Percentiles rank a stretch among this genome's conserved stretches.
Conservation (phyloP, 148 eudicot species). For the Vaccinium darrowii region DNA sequence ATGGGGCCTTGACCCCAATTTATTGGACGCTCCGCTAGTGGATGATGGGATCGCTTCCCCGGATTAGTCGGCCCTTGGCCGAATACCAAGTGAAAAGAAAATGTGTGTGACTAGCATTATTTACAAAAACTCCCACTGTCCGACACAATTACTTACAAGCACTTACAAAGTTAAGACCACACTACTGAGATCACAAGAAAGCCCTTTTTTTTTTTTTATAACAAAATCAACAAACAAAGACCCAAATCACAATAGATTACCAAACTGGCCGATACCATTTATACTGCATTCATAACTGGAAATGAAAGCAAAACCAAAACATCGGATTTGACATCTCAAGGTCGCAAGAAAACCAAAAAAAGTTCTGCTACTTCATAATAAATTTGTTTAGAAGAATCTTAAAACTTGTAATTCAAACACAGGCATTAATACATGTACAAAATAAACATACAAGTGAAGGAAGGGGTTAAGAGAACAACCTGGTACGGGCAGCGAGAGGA, state of each 20-base stretch:
- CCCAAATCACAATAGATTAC: background rate
- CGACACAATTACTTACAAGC: background rate
- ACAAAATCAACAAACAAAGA: background rate
- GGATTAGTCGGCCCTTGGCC: background rate
- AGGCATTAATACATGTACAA: background rate
- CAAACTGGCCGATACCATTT: background rate
- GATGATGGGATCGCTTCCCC: background rate
- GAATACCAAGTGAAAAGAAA: background rate
- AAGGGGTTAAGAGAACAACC: conserved; percentile 32
- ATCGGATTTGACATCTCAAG: background rate
- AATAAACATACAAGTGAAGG: background rate
- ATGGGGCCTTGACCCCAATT: background rate
- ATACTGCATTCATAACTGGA: background rate
- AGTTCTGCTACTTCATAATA: too few relatives aligned
- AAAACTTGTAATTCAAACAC: background rate
- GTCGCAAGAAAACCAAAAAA: background rate
- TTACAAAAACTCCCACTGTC: background rate
- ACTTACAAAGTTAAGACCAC: background rate
- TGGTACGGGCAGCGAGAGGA: conserved; percentile 88
- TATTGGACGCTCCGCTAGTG: background rate
- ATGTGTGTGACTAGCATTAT: background rate
- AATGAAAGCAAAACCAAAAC: background rate
- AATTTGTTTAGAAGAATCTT: background rate
- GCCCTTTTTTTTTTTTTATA: background rate
- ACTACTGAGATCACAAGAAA: background rate